Conservation (phyloP, 495 filamentous ascomycete species). For the Hyaloscypha bicolor region DNA sequence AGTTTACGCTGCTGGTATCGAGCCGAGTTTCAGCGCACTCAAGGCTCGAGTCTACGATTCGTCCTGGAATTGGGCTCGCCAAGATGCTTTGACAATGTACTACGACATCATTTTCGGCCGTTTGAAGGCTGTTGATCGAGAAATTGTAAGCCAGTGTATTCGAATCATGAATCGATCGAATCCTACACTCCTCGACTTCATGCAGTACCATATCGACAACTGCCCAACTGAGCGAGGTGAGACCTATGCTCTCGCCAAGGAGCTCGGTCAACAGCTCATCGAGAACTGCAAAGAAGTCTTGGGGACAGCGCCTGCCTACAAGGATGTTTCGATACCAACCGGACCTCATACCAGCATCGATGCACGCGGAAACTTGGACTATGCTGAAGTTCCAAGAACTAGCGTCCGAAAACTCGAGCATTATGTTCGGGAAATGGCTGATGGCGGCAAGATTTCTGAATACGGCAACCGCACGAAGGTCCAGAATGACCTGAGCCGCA, state of each 20-base stretch:
- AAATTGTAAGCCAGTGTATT: constrained; percentile 98
- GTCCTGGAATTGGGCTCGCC: constrained; percentile 98
- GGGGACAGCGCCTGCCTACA: constrained; percentile 80
- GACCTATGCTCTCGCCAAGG: constrained; percentile 95
- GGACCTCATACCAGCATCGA: constrained; percentile 90
- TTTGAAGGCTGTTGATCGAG: constrained; percentile 88
- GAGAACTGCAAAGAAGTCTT: constrained; percentile 97
- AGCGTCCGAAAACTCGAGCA: constrained; percentile 97
- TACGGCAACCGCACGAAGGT: constrained; percentile 98
- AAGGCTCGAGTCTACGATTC: constrained; percentile 98
- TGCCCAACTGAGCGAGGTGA: constrained; percentile 96
- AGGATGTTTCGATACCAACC: constrained; percentile 91
- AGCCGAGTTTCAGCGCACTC: constrained; percentile 87
- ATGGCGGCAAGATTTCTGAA: constrained; percentile 96
- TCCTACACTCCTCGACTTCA: constrained; percentile 92
- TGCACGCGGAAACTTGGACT: constrained; percentile 84
- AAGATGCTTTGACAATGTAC: constrained; percentile 97
- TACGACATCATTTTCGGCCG: constrained; percentile 99
- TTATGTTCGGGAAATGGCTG: constrained; percentile 98
- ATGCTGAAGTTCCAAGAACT: constrained; percentile 82
- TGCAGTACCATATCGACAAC: constrained; percentile 99
- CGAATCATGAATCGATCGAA: constrained; percentile 99
- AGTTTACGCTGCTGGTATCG: constrained; percentile 91
- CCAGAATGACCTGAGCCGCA: constrained; percentile 87
- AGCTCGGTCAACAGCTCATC: constrained; percentile 92